These are phyloP conservation scores for Dactylellina parvicollis DNA, from an alignment of 2,329 filamentous ascomycete species.

Conservation along the genomic window DNA sequence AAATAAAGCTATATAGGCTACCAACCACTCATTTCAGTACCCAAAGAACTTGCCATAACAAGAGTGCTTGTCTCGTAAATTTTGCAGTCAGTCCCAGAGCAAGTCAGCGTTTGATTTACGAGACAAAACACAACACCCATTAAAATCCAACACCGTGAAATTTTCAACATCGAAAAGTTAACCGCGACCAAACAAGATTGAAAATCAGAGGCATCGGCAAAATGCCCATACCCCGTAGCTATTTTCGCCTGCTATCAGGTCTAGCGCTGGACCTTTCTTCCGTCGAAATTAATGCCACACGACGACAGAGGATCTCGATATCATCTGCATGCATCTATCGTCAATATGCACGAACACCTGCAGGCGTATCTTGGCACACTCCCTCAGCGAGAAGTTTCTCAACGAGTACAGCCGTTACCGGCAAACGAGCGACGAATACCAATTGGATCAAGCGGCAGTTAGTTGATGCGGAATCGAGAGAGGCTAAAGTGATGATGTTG, in stretches of 20 bases:
- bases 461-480: constrained; percentile 75
- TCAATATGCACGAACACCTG: background rate
- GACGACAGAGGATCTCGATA: constrained; percentile 15
- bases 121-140: too few relatives aligned
- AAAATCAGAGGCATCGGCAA: background rate
- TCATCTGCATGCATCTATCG: constrained; percentile 37
- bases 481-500: constrained; percentile 80
- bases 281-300: constrained; percentile 43
- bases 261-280: constrained; percentile 19
- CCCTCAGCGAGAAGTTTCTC: constrained; percentile 21
- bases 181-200: background rate
- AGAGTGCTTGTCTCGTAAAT: background rate
- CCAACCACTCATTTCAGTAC: too few relatives aligned
- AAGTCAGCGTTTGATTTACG: background rate
- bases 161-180: constrained; percentile 14
- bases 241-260: constrained; percentile 28
- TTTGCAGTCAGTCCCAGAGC: background rate
- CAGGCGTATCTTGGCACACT: background rate
- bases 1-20: too few relatives aligned
- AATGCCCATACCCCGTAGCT: constrained; percentile 33
- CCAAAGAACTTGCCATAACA: too few relatives aligned
- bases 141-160: constrained; percentile 37
- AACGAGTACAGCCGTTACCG: background rate
- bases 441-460: constrained; percentile 86
- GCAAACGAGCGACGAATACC: constrained; percentile 69